phyloP scores from a whole-genome alignment of 1,139 yeast genomes.

The Taphrina wiesneri region DNA sequence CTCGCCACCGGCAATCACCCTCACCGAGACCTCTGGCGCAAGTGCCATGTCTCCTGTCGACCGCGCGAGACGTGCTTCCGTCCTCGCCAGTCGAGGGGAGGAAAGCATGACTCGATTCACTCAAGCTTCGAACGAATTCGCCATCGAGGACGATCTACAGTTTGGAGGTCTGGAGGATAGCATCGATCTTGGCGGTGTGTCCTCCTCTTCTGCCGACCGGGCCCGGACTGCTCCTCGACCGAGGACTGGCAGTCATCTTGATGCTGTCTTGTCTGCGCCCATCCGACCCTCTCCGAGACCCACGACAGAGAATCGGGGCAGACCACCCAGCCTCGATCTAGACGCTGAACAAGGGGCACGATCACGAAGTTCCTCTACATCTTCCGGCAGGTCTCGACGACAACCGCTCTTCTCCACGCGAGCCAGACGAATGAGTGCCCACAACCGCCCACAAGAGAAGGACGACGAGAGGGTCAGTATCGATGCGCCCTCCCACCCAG shows the following conservation, averaged over 20 bases:
- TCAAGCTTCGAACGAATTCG: conserved; percentile 15
- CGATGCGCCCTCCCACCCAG: conserved; percentile 31
- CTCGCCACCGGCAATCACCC: conserved; percentile 9
- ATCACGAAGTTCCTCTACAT: neutral
- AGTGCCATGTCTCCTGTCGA: neutral
- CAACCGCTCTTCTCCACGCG: conserved; percentile 21
- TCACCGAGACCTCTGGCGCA: neutral
- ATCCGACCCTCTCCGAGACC: conserved; percentile 23
- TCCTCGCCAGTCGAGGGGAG: neutral
- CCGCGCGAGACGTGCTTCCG: neutral
- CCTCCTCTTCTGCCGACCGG: neutral
- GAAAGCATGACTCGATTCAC: conserved; percentile 28
- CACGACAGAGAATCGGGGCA: conserved; percentile 14
- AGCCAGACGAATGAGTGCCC: conserved; percentile 20
- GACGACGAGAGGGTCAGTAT: conserved; percentile 19
- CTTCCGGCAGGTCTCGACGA: neutral
- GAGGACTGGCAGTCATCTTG: conserved; percentile 27
- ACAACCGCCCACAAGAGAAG: neutral
- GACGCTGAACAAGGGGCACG: neutral
- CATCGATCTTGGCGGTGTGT: conserved; percentile 9
- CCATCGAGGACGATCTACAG: conserved; percentile 24
- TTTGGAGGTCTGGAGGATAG: conserved; percentile 28
- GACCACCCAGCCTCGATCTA: conserved; percentile 24
- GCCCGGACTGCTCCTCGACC: conserved; percentile 7
- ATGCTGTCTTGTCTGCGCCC: conserved; percentile 20